Evolutionary conservation across 2,329 filamentous ascomycete genomes (phyloP).

Genomic region (Pezicula carpinea): DNA sequence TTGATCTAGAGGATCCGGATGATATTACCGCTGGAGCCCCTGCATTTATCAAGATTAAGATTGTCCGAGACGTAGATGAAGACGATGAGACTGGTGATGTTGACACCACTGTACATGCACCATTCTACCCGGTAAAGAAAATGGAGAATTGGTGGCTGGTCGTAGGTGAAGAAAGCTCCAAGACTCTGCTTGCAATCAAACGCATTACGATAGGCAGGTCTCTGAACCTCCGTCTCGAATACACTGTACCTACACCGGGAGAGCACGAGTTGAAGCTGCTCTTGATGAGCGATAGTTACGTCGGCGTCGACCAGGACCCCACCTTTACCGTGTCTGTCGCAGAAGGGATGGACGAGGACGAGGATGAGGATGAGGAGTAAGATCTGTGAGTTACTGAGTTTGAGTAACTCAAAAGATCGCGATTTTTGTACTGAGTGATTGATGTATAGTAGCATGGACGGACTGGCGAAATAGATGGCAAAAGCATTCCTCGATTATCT

Average conservation of each 20-base stretch:
- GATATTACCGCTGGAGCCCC: conserved; percentile 76
- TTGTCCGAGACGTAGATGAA: conserved; percentile 75
- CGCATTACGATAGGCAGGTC: conserved; percentile 79
- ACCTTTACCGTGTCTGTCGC: conserved; percentile 79
- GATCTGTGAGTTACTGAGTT: conserved; percentile 12
- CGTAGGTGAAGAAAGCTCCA: conserved; percentile 86
- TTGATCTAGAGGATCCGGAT: conserved; percentile 77
- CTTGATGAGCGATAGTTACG: conserved; percentile 95
- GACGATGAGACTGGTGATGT: conserved; percentile 65
- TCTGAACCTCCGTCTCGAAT: conserved; percentile 78
- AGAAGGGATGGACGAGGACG: conserved; percentile 93
- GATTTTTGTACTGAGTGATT: conserved; percentile 7
- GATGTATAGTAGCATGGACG: conserved; percentile 28
- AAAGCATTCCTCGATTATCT: conserved; percentile 12
- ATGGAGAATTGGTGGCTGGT: conserved; percentile 99
- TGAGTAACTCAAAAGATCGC: conserved; percentile 1
- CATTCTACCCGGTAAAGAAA: conserved; percentile 89
- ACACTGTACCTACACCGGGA: conserved; percentile 78
- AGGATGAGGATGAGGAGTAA: conserved; percentile 66
- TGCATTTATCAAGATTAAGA: conserved; percentile 75
- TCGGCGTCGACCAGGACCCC: conserved; percentile 94
- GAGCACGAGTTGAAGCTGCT: conserved; percentile 86
- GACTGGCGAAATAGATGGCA: conserved; percentile 23
- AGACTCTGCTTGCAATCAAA: conserved; percentile 88
- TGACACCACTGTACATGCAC: conserved; percentile 84